These are phyloP conservation scores for Colletotrichum magnum DNA, from an alignment of 2,329 filamentous ascomycete genomes.

Conservation along the genomic window DNA sequence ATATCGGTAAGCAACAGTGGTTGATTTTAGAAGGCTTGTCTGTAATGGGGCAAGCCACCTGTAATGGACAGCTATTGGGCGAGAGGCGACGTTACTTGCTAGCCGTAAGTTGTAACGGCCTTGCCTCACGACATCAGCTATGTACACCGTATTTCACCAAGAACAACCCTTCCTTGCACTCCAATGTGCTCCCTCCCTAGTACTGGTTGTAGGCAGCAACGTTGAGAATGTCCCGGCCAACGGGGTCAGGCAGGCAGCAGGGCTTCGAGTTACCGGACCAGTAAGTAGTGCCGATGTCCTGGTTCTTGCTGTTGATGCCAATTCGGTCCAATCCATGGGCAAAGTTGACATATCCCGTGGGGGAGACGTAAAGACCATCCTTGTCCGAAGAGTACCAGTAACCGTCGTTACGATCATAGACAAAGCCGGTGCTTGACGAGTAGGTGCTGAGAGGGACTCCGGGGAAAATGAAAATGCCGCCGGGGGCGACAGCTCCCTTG, in stretches of 20 bases:
- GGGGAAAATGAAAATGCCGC: background rate
- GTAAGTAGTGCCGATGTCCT: slow-evolving; percentile 20
- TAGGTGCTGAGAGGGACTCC: background rate
- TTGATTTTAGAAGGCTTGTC: too few relatives aligned
- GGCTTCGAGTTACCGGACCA: slow-evolving; percentile 18
- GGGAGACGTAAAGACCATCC: slow-evolving; percentile 20
- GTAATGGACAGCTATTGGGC: too few relatives aligned
- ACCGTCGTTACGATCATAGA: slow-evolving; percentile 6
- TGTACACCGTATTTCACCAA: too few relatives aligned
- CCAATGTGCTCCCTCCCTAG: too few relatives aligned
- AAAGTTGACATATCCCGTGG: slow-evolving; percentile 19
- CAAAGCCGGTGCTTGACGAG: background rate
- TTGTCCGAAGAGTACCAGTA: slow-evolving; percentile 31
- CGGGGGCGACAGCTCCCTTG: background rate
- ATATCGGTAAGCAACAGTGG: too few relatives aligned
- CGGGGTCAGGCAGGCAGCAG: slow-evolving; percentile 30
- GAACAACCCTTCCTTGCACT: too few relatives aligned
- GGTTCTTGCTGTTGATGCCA: slow-evolving; percentile 21
- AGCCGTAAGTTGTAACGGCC: too few relatives aligned
- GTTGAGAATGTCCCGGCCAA: slow-evolving; percentile 29
- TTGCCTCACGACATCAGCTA: too few relatives aligned
- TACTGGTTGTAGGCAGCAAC: slow-evolving; percentile 16
- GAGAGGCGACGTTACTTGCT: too few relatives aligned
- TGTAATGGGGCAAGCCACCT: too few relatives aligned
- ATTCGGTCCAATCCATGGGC: slow-evolving; percentile 5